Base-by-base conservation (phyloP, 768 basidiomycete species). In the Suillus lakei region DNA sequence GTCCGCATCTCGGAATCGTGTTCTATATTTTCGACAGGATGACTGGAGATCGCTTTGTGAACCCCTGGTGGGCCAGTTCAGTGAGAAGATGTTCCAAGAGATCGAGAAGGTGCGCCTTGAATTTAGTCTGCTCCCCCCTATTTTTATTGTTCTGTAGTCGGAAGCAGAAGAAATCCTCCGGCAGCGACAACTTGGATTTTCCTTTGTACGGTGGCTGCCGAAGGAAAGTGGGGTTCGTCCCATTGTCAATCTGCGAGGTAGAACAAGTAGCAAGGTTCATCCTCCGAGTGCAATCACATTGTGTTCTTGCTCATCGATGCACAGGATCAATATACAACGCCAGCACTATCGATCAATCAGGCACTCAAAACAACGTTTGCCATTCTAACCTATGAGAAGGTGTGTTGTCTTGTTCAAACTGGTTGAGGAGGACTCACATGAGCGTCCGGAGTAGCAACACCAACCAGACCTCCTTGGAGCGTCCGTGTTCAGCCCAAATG, bases 211-310 rank as follows among this genome's bases (percentile, higher is more conserved):
- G 2, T 82, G 98, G 8, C 80, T 99, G 23, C 98, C 98, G 0
- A 99, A 99, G 76, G 96, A 96, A 64, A 93, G 89, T 4, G 98
- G 98, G 0, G 94, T 99, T 3, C 84, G 98, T 36, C 96, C 96
- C 0, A 97, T 99, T 66, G 92, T 98, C 32, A 99, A 99, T 73
- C 81, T 99, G 50, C 84, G 88, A n/a, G 76, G 80, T 28, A 84
- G 88, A 60, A 83, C 76, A 63, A 72, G 74, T 32, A 70, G 64
- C 64, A 78, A 73, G 67, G 82, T 80, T 58, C 32, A 67, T 30
- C 3, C 0, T 7, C 28, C 13, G 5, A 8, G 32, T 2, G 2
- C 41, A 28, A n/a, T 62, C 58, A 9, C 23, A 56, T 44, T 15
- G 16, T 18, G 21, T n/a, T 51, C 32, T 46, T 55, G 23, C 30